Evolutionary conservation across 441 rosid genomes (phyloP).

Genomic region (Gossypium gossypioides): DNA sequence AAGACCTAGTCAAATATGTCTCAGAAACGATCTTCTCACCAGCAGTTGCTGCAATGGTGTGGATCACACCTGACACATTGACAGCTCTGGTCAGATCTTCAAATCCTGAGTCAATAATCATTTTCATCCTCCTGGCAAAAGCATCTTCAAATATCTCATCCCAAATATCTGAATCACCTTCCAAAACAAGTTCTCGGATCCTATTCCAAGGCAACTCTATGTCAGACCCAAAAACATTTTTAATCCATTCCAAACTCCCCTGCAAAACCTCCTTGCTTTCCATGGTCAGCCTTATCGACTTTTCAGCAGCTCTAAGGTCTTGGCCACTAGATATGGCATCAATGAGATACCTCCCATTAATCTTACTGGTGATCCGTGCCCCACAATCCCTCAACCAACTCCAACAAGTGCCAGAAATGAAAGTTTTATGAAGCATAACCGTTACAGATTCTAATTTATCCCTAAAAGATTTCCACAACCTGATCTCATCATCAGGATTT

Average conservation of each 20-base stretch:
- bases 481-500: constrained; percentile 81
- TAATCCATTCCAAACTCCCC: constrained; percentile 92
- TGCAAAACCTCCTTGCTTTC: constrained; percentile 74
- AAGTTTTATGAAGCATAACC: constrained; percentile 47
- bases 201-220: constrained; percentile 93
- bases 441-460: constrained; percentile 62
- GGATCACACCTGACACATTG: constrained; percentile 47
- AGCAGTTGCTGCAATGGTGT: constrained; percentile 29
- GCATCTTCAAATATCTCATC: constrained; percentile 96
- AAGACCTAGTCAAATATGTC: constrained; percentile 71
- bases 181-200: constrained; percentile 76
- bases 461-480: constrained; percentile 75
- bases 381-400: constrained; percentile 80
- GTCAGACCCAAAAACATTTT: constrained; percentile 85
- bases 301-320: constrained; percentile 77
- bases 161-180: constrained; percentile 86
- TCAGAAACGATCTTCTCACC: constrained; percentile 60
- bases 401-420: constrained; percentile 55
- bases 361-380: constrained; percentile 44
- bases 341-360: constrained; percentile 56
- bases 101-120: constrained; percentile 55
- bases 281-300: constrained; percentile 68
- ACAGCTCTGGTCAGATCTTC: constrained; percentile 49
- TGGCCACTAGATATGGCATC: constrained; percentile 55
- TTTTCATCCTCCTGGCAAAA: constrained; percentile 78